Conservation (phyloP, 192 early-diverging fungal species). For the Entomortierella lignicola region DNA sequence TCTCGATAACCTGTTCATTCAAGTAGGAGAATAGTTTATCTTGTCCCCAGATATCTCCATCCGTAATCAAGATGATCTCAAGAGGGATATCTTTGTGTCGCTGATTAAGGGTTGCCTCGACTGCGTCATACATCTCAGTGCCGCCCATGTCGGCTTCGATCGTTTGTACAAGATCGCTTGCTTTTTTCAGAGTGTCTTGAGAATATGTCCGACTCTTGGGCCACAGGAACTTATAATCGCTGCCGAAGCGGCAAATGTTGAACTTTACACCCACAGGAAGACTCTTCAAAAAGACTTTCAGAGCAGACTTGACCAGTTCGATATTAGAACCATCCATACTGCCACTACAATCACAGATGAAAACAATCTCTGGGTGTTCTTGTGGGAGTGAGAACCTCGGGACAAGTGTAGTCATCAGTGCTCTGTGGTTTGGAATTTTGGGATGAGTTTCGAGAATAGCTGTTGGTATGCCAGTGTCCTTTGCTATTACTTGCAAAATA, state of each 20-base stretch:
- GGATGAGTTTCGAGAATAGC: slow-evolving; percentile 31
- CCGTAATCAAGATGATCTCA: slow-evolving; percentile 56
- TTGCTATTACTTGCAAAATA: slow-evolving; percentile 16
- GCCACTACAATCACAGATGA: slow-evolving; percentile 54
- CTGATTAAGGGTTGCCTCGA: slow-evolving; percentile 46
- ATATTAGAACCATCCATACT: slow-evolving; percentile 62
- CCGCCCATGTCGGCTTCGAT: slow-evolving; percentile 62
- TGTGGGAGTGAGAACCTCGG: slow-evolving; percentile 16
- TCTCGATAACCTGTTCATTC: slow-evolving; percentile 13
- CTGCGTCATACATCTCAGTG: slow-evolving; percentile 55
- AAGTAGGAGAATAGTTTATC: slow-evolving; percentile 50
- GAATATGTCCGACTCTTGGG: slow-evolving; percentile 44
- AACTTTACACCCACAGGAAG: slow-evolving; percentile 57
- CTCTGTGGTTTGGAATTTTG: slow-evolving; percentile 19
- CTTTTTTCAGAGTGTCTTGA: slow-evolving; percentile 42
- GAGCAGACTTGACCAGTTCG: slow-evolving; percentile 43
- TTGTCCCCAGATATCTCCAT: slow-evolving; percentile 62
- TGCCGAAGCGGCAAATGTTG: slow-evolving; percentile 64
- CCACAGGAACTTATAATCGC: slow-evolving; percentile 48
- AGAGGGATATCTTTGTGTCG: slow-evolving; percentile 53
- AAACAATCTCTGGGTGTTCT: slow-evolving; percentile 19
- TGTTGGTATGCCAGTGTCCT: slow-evolving; percentile 17
- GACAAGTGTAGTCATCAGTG: slow-evolving; percentile 19
- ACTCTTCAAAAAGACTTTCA: slow-evolving; percentile 61
- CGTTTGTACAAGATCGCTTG: slow-evolving; percentile 27